A percentile compares a stretch with the other conserved stretches of the same genome.
Evolutionary conservation across 2,329 filamentous ascomycete species (phyloP).

Genomic region (Hawksworthiomyces lignivorus): DNA sequence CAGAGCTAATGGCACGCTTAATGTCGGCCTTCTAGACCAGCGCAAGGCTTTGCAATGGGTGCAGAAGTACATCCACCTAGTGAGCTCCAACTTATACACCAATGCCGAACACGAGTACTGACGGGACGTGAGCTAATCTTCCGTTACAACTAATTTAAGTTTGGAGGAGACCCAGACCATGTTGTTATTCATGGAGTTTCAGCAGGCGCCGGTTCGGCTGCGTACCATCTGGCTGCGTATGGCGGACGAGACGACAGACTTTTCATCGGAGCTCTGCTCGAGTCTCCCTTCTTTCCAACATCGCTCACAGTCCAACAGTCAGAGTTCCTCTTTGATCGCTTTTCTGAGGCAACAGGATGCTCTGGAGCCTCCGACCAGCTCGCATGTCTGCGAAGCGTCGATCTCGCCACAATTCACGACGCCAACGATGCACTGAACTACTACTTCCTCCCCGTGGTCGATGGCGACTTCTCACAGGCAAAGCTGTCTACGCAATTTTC

Average conservation of each 20-base stretch:
- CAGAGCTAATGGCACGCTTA: slow-evolving; percentile 46
- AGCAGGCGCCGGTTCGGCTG: slow-evolving; percentile 7
- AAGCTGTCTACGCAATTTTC: slow-evolving; percentile 33
- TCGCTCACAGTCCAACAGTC: slow-evolving; percentile 36
- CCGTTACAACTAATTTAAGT: slow-evolving; percentile 1
- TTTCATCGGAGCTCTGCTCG: slow-evolving; percentile 40
- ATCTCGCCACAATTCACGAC: slow-evolving; percentile 31
- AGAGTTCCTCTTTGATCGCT: slow-evolving; percentile 12
- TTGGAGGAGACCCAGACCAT: slow-evolving; percentile 18
- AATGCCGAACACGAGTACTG: no score
- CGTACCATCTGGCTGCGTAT: slow-evolving; percentile 27
- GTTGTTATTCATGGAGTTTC: slow-evolving; percentile 10
- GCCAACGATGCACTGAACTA: slow-evolving; percentile 34
- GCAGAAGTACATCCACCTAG: slow-evolving; percentile 44
- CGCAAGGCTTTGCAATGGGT: slow-evolving; percentile 52
- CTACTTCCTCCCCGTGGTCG: slow-evolving; percentile 43
- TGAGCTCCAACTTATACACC: no score
- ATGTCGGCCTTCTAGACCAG: slow-evolving; percentile 56
- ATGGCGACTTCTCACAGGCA: slow-evolving; percentile 37
- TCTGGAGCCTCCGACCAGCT: slow-evolving; percentile 18
- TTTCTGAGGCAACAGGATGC: slow-evolving; percentile 27
- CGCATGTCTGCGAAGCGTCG: slow-evolving; percentile 33
- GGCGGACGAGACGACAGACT: slow-evolving; percentile 37
- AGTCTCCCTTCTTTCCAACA: slow-evolving; percentile 41
- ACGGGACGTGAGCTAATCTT: no score